Evolutionary conservation across 768 basidiomycete species (phyloP).

Genomic region (Boletus pseudo-olivaceus): DNA sequence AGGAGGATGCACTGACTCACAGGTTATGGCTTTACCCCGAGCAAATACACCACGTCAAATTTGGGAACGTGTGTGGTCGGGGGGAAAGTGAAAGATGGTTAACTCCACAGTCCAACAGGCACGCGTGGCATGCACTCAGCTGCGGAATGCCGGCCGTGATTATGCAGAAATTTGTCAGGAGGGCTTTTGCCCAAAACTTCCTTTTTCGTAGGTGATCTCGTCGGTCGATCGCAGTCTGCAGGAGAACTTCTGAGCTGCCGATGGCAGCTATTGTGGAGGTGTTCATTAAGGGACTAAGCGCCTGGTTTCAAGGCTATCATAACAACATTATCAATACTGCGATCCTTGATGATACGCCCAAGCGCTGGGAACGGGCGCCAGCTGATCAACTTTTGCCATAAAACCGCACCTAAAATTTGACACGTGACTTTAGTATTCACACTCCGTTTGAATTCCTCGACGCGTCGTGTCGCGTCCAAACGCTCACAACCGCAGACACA

Average conservation of each 20-base stretch:
- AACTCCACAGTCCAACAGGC: not conserved
- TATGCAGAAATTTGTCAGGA: conserved; percentile 11
- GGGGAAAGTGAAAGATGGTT: not conserved
- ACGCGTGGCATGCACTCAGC: not conserved
- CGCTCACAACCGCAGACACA: not conserved
- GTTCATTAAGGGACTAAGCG: not conserved
- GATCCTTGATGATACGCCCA: not conserved
- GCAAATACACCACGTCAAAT: not conserved
- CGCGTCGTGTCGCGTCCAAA: conserved; percentile 33
- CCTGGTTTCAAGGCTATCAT: not conserved
- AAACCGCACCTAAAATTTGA: not conserved
- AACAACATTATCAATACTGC: not conserved
- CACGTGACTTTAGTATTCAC: conserved; percentile 18
- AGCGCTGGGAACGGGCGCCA: conserved; percentile 17
- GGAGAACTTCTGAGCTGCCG: not conserved
- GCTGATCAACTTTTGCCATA: not conserved
- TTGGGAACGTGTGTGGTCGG: not conserved
- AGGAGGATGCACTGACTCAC: not conserved
- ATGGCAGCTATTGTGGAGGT: not conserved
- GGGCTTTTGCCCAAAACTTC: conserved; percentile 14
- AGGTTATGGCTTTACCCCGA: not conserved
- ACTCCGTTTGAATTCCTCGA: conserved; percentile 25
- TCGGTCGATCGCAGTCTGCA: not conserved
- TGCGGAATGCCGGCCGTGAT: conserved; percentile 9
- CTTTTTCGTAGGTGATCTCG: conserved; percentile 7